Evolutionary conservation across 192 early-diverging fungal genomes (phyloP), one percentile per base, ranked within the genome.

Genomic region (Podila epicladia): DNA sequence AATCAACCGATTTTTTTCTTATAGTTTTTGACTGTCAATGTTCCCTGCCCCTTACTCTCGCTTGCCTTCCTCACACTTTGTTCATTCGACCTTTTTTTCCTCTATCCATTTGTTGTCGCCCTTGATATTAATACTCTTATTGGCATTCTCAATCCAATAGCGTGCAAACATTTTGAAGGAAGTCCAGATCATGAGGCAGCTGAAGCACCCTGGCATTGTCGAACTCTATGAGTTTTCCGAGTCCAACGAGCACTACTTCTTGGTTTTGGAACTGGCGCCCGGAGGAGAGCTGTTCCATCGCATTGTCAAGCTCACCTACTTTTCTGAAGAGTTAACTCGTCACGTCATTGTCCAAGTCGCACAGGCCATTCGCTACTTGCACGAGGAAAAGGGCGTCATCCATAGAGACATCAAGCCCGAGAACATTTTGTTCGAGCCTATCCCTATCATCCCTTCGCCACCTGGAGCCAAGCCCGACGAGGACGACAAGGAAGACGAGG

Each of bases 331-430:
- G 9, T 73, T 94, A 41, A 84, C 92, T 19, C 90, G 94, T 5
- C 92, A 95, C 73, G 93, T 96, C 58, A 95, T 96, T 66, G 85
- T 91, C 32, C 95, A 98, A 83, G 92, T 98, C 38, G 95, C 95
- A 7, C 85, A 93, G 62, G 95, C 91, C 7, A 87, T 98, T 45
- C 86, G 90, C 64, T 95, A 97, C 73, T 84, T 97, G 45, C 96
- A 98, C 72, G 91, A 92, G 49, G 91, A 94, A 65, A 84, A 85
- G 63, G 92, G 93, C 66, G 88, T 96, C n/a, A 90, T 94, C 38
- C 95, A 96, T 77, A 89, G 96, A 55, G 97, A 98, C 82, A 95
- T 98, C 70, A 98, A 98, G 87, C 93, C 93, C 17, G 97, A 98
- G 74, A 98, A 98, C 82, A 87, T 97, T 55, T 83, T 94, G 13